Percentiles rank a stretch among this genome's conserved stretches.
Conservation (phyloP, 1,284 basidiomycete species). For the Athelia psychrophila region DNA sequence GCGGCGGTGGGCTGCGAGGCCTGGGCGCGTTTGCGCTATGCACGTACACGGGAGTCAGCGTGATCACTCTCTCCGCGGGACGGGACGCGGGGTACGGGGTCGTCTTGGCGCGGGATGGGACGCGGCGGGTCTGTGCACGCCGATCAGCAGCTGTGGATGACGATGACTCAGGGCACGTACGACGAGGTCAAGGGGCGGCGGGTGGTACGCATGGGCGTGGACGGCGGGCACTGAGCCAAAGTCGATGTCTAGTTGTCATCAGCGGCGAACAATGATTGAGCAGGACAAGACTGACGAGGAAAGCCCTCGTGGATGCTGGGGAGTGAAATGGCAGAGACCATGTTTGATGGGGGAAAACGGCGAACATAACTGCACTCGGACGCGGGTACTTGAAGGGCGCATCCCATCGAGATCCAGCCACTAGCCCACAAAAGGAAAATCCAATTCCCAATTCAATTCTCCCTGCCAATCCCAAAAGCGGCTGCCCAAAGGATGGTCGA, state of each 20-base stretch:
- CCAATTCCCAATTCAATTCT: too few relatives aligned
- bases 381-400: background rate
- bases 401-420: background rate
- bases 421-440: too few relatives aligned
- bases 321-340: background rate
- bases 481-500: too few relatives aligned
- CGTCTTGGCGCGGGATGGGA: background rate
- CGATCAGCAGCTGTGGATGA: background rate
- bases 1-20: background rate
- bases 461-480: too few relatives aligned
- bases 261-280: background rate
- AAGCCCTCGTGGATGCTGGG: background rate
- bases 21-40: background rate
- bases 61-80: too few relatives aligned
- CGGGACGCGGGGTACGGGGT: too few relatives aligned
- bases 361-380: background rate
- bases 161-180: background rate
- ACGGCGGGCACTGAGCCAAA: background rate
- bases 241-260: background rate
- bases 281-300: background rate
- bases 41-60: background rate
- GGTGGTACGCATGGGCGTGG: background rate
- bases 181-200: background rate
- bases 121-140: background rate
- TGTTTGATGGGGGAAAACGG: background rate